These are phyloP conservation scores for Agrocybe pediades DNA, from an alignment of 768 basidiomycete genomes.

Conservation along the genomic window DNA sequence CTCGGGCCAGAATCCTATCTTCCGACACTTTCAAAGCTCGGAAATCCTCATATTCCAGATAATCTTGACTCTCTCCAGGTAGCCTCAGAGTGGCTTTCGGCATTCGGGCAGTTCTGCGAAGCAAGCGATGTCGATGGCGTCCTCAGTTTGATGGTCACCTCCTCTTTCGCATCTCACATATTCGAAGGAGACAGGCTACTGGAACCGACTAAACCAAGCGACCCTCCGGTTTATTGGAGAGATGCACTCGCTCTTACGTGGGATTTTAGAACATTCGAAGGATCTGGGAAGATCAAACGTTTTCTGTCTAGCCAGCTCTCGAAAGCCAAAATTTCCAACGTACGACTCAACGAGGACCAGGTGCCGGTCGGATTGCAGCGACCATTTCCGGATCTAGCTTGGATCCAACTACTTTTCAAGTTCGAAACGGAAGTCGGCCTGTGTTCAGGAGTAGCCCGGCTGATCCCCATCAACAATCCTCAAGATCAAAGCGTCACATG, in stretches of 20 bases:
- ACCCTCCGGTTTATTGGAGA: constrained; percentile 45
- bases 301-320: constrained; percentile 22
- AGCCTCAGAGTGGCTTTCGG: constrained; percentile 42
- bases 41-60: constrained; percentile 24
- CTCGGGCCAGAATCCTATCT: constrained; percentile 23
- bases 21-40: constrained; percentile 31
- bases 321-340: neutral
- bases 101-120: constrained; percentile 34
- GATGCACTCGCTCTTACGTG: constrained; percentile 56
- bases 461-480: constrained; percentile 43
- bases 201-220: constrained; percentile 9
- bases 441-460: constrained; percentile 53
- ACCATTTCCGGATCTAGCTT: constrained; percentile 53
- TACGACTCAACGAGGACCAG: constrained; percentile 21
- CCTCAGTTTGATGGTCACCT: constrained; percentile 33
- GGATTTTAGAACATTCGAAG: constrained; percentile 51
- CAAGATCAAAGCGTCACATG: constrained; percentile 34
- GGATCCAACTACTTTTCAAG: constrained; percentile 57
- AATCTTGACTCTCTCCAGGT: constrained; percentile 37
- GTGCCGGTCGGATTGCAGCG: constrained; percentile 29
- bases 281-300: constrained; percentile 31
- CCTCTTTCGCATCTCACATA: constrained; percentile 22
- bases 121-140: constrained; percentile 35
- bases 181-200: constrained; percentile 14
- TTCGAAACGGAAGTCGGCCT: constrained; percentile 55